Evolutionary conservation across 2,329 filamentous ascomycete species (phyloP).

Genomic region (Paraphoma sp.): DNA sequence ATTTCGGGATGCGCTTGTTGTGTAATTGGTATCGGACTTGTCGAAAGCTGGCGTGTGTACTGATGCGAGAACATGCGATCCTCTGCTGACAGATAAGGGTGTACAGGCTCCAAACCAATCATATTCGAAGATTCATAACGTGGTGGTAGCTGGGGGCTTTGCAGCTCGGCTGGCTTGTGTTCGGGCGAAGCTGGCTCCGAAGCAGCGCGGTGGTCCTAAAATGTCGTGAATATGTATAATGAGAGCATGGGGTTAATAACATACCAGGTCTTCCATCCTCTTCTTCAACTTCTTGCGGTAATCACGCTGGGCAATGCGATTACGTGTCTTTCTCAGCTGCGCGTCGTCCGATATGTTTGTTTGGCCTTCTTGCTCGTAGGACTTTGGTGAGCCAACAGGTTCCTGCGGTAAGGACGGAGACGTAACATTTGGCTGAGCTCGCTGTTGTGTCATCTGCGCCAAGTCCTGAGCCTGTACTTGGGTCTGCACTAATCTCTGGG

Average conservation of each 20-base stretch:
- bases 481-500: no score
- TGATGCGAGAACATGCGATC: constrained; percentile 71
- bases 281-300: constrained; percentile 97
- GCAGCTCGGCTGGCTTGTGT: constrained; percentile 62
- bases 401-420: no score
- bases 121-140: constrained; percentile 46
- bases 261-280: constrained; percentile 76
- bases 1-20: no score
- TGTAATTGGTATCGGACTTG: constrained; percentile 67
- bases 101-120: constrained; percentile 43
- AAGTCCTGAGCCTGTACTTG: no score
- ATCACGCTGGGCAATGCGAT: constrained; percentile 96
- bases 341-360: constrained; percentile 98
- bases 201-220: constrained; percentile 72
- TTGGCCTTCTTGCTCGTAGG: constrained; percentile 75
- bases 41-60: constrained; percentile 72
- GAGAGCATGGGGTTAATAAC: constrained; percentile 14
- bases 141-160: constrained; percentile 45
- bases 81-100: constrained; percentile 65
- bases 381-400: no score
- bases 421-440: no score
- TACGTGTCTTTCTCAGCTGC: constrained; percentile 92
- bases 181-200: constrained; percentile 66
- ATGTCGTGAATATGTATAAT: constrained; percentile 22
- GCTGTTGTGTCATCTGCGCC: no score